phyloP scores from a whole-genome alignment of 768 basidiomycete species.

The Boletellus ananiceps region DNA sequence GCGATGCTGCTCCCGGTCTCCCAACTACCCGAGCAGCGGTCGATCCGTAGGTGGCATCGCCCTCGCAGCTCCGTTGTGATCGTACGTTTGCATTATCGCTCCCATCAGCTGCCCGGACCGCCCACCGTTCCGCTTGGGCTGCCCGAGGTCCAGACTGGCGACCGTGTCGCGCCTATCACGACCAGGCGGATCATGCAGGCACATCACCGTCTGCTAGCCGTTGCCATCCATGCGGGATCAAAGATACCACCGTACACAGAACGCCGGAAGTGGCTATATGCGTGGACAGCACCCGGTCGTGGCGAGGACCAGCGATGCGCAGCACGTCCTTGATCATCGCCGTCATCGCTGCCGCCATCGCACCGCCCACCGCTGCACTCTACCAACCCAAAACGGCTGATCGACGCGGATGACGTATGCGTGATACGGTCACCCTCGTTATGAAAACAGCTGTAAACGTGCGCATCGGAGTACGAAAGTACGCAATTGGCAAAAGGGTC shows the following conservation, averaged over 20 bases:
- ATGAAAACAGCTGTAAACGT: too few species aligned
- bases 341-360: too few species aligned
- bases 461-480: constrained; percentile 16
- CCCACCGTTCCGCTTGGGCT: constrained; percentile 5
- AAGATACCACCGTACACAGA: background rate
- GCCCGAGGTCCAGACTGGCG: constrained; percentile 2
- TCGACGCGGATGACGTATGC: constrained; percentile 28
- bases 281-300: constrained; percentile 11
- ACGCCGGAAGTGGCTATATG: constrained; percentile 14
- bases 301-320: constrained; percentile 3
- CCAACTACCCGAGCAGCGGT: constrained; percentile 5
- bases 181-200: constrained; percentile 18
- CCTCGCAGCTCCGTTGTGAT: constrained; percentile 25
- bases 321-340: too few species aligned
- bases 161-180: constrained; percentile 1
- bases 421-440: constrained; percentile 10
- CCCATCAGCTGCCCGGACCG: constrained; percentile 16
- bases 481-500: constrained; percentile 22
- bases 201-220: background rate
- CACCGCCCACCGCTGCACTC: too few species aligned
- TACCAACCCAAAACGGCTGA: constrained; percentile 20
- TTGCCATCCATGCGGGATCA: background rate
- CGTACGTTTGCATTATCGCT: constrained; percentile 19
- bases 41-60: constrained; percentile 24
- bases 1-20: constrained; percentile 25